Evolutionary conservation across 164 flowering plant species (phyloP).

Genomic region (Tetrastigma voinierianum): DNA sequence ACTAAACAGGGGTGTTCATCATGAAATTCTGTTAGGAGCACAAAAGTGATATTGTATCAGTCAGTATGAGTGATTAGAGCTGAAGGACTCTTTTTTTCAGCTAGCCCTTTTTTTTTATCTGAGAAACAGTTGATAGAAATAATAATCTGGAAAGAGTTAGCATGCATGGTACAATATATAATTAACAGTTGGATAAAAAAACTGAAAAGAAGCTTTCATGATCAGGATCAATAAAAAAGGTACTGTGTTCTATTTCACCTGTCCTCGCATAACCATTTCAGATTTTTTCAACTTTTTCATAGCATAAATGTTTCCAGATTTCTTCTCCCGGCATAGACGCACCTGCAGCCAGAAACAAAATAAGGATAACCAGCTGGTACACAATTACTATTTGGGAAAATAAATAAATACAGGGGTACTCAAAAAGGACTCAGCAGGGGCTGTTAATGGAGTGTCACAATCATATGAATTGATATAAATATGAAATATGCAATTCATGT

Average conservation of each 20-base stretch:
- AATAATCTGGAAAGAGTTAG: background rate
- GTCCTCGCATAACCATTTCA: conserved; percentile 97
- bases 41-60: background rate
- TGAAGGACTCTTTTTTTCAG: too few species aligned
- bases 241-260: conserved; percentile 49
- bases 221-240: background rate
- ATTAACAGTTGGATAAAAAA: background rate
- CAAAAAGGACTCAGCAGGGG: background rate
- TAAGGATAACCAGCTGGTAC: too few species aligned
- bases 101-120: background rate
- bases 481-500: background rate
- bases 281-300: conserved; percentile 98
- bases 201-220: background rate
- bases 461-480: background rate
- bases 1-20: background rate
- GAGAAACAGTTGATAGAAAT: background rate
- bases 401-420: background rate
- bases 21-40: background rate
- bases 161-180: background rate
- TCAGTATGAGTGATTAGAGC: too few species aligned
- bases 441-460: background rate
- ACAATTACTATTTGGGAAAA: too few species aligned
- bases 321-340: conserved; percentile 84
- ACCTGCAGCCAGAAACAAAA: conserved; percentile 54
- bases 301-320: conserved; percentile 87